Percentiles rank a stretch among this genome's conserved stretches.
phyloP scores from a whole-genome alignment of 2,329 filamentous ascomycete species.

The Thielaviopsis cerberus region DNA sequence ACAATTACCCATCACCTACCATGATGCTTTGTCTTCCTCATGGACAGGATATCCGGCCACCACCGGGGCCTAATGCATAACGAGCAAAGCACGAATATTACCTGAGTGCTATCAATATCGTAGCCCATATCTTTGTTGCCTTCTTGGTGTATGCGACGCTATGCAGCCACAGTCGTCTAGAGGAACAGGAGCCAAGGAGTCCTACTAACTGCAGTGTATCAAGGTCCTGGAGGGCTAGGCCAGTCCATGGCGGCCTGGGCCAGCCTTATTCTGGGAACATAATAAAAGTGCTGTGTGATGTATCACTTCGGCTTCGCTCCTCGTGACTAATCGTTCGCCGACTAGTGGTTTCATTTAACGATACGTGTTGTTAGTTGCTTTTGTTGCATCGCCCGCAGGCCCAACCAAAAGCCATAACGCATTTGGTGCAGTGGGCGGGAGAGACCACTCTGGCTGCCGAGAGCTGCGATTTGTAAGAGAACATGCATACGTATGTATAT shows the following conservation, averaged over 20 bases:
- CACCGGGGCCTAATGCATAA: too few relatives aligned
- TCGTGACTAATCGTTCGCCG: not conserved
- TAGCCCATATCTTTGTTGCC: too few relatives aligned
- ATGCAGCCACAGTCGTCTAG: not conserved
- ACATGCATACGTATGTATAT: not conserved
- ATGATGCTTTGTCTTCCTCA: too few relatives aligned
- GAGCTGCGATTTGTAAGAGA: not conserved
- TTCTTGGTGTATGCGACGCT: too few relatives aligned
- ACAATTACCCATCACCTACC: too few relatives aligned
- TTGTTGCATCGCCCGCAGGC: not conserved
- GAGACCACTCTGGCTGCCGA: not conserved
- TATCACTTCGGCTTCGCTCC: not conserved
- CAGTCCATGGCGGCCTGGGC: not conserved
- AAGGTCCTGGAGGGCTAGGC: not conserved
- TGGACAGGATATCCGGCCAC: too few relatives aligned
- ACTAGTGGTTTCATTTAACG: not conserved
- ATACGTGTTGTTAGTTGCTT: not conserved
- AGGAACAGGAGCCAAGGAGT: not conserved
- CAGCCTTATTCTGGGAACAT: not conserved
- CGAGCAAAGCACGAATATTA: too few relatives aligned
- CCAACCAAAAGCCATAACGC: not conserved
- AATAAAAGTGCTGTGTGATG: not conserved
- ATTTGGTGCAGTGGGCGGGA: not conserved
- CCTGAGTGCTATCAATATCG: too few relatives aligned
- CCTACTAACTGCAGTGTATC: not conserved